Evolutionary conservation across 257 asterid genomes (phyloP).

Genomic region (Solanum piurae): DNA sequence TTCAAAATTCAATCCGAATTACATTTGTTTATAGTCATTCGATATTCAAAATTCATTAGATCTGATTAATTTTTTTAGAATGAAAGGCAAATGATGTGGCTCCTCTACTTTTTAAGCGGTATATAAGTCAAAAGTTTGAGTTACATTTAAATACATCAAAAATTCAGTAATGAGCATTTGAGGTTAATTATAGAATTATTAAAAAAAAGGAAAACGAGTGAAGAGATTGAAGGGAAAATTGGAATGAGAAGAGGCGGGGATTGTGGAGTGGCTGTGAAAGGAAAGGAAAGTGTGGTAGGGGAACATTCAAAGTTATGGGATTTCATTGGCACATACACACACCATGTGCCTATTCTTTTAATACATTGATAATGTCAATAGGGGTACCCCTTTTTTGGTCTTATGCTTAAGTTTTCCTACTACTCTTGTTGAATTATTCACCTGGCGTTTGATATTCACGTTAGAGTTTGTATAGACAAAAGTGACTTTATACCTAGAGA

Average conservation of each 20-base stretch:
- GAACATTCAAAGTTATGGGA: conserved; percentile 29
- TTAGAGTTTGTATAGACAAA: too few species aligned
- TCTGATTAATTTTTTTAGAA: not conserved
- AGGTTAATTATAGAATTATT: too few species aligned
- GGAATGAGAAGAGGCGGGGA: conserved; percentile 23
- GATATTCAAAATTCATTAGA: not conserved
- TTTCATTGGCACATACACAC: conserved; percentile 6
- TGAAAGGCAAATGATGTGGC: too few species aligned
- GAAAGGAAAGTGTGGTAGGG: conserved; percentile 1
- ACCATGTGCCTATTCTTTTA: conserved; percentile 36
- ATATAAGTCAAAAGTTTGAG: not conserved
- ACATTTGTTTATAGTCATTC: fast-evolving
- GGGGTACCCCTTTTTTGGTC: too few species aligned
- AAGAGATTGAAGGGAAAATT: not conserved
- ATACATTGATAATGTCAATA: not conserved
- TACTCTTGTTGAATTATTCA: too few species aligned
- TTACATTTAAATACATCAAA: not conserved
- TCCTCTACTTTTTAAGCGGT: too few species aligned
- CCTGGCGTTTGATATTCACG: too few species aligned
- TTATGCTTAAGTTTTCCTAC: too few species aligned
- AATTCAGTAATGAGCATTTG: too few species aligned
- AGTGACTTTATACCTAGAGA: too few species aligned
- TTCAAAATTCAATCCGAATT: not conserved
- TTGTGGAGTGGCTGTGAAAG: conserved; percentile 15
- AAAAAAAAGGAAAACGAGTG: not conserved